Evolutionary conservation across 352 stramenopile species (phyloP), one percentile per base, ranked within the genome.

Genomic region (Phytophthora tentaculata): DNA sequence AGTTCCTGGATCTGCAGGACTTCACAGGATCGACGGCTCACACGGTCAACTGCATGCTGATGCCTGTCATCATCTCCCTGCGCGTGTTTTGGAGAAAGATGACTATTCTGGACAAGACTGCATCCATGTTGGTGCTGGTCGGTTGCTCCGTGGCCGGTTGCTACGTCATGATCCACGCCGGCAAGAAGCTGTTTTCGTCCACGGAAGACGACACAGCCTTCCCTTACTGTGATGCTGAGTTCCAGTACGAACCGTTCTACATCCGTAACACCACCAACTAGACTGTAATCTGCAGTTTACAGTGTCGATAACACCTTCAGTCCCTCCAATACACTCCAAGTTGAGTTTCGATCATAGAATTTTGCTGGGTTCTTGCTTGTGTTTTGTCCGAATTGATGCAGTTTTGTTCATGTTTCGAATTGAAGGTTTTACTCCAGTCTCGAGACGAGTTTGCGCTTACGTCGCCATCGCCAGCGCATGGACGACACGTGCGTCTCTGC

Each of bases 391-490:
- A 26, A 54, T 61, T 39, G n/a, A 20, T 49, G 52, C 20, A 51
- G 47, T 17, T 39, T 39, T 52, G 1, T 51, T 41, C 17, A 35
- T 13, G n/a, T 20, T 51, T 5, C 13, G 16, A 26, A 10, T 44
- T 60, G 32, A 22, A 29, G 23, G 17, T 53, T 73, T 14, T 73
- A 93, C 71, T 95, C 85, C 20, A 96, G 64, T 28, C 88, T 84
- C 6, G 88, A 92, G 10, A 96, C 73, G 43, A 95, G 79, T 62
- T 96, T 96, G 22, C 88, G 81, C 67, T 95, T 94, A 43, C 87
- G 85, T 28, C 88, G 85, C 86, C 88, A 95, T n/a, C 88, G 84
- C 88, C 88, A 96, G 63, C 88, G 86, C 87, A 96, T 94, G 5
- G 86, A 94, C 16, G 88, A 90, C 43, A 89, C 64, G 44, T 92